These are phyloP conservation scores for Fusarium pilosicola DNA, from an alignment of 2,329 filamentous ascomycete genomes.

Conservation along the genomic window DNA sequence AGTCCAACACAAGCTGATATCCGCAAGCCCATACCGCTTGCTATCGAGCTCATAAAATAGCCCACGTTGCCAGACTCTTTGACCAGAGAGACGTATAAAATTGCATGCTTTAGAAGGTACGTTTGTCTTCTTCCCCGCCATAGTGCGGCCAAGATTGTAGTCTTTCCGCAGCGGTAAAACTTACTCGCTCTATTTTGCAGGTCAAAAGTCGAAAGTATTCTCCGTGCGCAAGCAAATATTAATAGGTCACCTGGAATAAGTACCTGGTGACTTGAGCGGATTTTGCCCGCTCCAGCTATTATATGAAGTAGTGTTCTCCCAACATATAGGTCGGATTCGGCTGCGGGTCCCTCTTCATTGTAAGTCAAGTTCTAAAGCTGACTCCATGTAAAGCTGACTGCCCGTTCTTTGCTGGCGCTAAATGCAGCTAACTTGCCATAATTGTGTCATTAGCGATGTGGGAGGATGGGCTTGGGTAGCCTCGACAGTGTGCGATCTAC, in stretches of 20 bases:
- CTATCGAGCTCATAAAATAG: accelerated
- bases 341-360: background rate
- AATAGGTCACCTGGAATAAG: no score
- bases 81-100: no score
- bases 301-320: accelerated
- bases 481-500: background rate
- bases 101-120: no score
- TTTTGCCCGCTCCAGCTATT: background rate
- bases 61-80: no score
- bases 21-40: no score
- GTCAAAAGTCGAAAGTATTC: no score
- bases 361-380: background rate
- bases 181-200: no score
- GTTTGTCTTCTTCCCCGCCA: background rate
- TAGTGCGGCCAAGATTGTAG: no score
- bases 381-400: accelerated
- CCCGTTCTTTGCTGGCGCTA: accelerated
- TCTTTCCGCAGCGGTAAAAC: no score
- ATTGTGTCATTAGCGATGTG: accelerated
- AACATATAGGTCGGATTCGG: background rate
- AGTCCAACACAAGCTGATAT: accelerated
- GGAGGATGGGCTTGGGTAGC: background rate
- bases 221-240: no score
- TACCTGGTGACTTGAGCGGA: no score
- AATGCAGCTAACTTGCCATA: accelerated